Evolutionary conservation across 2,329 filamentous ascomycete species (phyloP).

Genomic region (Fusarium subglutinans): DNA sequence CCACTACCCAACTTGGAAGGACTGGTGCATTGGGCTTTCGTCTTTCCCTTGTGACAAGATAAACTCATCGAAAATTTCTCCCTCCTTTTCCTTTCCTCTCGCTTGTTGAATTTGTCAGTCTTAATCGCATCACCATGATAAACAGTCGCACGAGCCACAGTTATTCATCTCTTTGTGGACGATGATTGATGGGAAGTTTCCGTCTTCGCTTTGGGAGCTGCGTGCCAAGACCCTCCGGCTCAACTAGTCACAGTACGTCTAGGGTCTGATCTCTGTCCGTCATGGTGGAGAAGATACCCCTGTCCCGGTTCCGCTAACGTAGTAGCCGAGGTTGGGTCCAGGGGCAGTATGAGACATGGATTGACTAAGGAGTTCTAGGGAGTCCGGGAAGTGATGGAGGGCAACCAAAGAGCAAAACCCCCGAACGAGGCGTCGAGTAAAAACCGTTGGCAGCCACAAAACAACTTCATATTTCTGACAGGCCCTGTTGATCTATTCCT

Average conservation of each 20-base stretch:
- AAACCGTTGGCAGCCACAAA: slow-evolving; percentile 31
- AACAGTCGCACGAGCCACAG: slow-evolving; percentile 23
- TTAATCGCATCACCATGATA: not conserved
- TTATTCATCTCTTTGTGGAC: slow-evolving; percentile 6
- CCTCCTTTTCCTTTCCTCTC: not conserved
- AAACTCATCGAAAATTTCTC: not conserved
- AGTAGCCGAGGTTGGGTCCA: slow-evolving; percentile 32
- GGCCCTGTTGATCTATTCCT: slow-evolving; percentile 38
- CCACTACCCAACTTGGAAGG: slow-evolving; percentile 21
- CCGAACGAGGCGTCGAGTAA: slow-evolving; percentile 26
- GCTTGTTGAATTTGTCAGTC: not conserved
- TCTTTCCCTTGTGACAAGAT: not conserved
- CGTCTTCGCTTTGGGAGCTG: slow-evolving; percentile 2
- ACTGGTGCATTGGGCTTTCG: slow-evolving; percentile 22
- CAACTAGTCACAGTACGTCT: slow-evolving; percentile 16
- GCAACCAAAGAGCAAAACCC: slow-evolving; percentile 15
- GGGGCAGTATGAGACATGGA: slow-evolving; percentile 10
- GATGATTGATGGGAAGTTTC: slow-evolving; percentile 37
- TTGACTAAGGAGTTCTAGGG: slow-evolving; percentile 2
- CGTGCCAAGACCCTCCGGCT: slow-evolving; percentile 31
- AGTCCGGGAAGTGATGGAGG: slow-evolving; percentile 11
- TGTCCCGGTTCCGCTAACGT: slow-evolving; percentile 28
- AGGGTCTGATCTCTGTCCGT: slow-evolving; percentile 30
- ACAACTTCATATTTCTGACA: slow-evolving; percentile 29
- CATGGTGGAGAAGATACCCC: slow-evolving; percentile 31